Percentiles rank a stretch among this genome's conserved stretches.
These are phyloP conservation scores for Boletus tylopilopsis DNA, from an alignment of 768 basidiomycete genomes.

Conservation along the genomic window DNA sequence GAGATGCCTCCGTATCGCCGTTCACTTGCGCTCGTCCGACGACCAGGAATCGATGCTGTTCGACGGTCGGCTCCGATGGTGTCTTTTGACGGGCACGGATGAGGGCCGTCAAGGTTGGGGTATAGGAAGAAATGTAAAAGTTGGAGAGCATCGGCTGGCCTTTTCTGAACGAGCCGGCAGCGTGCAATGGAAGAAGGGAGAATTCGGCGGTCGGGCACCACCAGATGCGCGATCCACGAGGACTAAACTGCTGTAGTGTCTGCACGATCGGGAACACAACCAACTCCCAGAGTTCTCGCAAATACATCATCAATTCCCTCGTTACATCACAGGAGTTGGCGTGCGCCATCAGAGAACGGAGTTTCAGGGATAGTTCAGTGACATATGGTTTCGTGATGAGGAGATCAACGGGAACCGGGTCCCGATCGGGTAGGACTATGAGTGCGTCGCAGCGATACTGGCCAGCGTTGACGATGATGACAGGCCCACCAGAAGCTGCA, in stretches of 20 bases:
- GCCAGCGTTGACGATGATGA: constrained; percentile 34
- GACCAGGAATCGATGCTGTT: neutral
- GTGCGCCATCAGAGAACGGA: neutral
- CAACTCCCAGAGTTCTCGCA: constrained; percentile 18
- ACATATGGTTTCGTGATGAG: neutral
- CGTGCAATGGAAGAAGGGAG: constrained; percentile 1
- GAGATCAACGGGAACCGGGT: constrained; percentile 5
- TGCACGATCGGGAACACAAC: constrained; percentile 18
- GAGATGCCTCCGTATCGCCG: neutral
- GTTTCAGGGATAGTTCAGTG: neutral
- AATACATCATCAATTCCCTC: neutral
- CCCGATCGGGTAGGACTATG: constrained; percentile 12
- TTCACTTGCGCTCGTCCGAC: constrained; percentile 2
- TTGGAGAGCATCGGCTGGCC: neutral
- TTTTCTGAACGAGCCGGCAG: neutral
- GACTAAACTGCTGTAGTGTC: neutral
- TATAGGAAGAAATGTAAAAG: constrained; percentile 5
- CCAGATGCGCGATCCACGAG: constrained; percentile 11
- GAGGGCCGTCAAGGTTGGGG: constrained; percentile 1
- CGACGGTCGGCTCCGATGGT: neutral
- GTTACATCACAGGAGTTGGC: neutral
- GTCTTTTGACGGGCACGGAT: neutral
- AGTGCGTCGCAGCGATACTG: constrained; percentile 31
- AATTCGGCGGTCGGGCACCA: constrained; percentile 12
- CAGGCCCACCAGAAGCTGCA: constrained; percentile 23